Conservation (phyloP, 768 basidiomycete genomes). For the Pholiota conissans region DNA sequence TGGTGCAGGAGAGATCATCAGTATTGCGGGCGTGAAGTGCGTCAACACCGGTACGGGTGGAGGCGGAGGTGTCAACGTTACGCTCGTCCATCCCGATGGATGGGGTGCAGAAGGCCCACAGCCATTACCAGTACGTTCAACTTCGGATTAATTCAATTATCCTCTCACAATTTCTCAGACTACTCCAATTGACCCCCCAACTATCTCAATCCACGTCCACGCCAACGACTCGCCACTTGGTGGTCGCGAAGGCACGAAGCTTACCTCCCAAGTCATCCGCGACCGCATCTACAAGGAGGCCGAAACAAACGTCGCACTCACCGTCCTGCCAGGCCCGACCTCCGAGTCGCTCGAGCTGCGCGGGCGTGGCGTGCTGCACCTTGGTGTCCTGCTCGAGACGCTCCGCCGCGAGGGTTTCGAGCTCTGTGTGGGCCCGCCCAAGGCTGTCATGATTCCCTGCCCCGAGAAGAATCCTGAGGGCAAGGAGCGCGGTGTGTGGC, state of each 20-base stretch:
- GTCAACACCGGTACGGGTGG: constrained; percentile 10
- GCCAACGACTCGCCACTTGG: constrained; percentile 50
- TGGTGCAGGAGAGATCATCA: constrained; percentile 50
- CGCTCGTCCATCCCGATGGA: constrained; percentile 42
- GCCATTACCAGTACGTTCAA: constrained; percentile 35
- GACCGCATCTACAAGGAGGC: constrained; percentile 51
- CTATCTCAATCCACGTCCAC: constrained; percentile 46
- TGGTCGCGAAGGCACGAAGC: constrained; percentile 46
- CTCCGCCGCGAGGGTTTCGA: constrained; percentile 52
- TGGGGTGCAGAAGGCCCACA: constrained; percentile 42
- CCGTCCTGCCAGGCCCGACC: constrained; percentile 48
- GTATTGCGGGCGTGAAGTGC: constrained; percentile 45
- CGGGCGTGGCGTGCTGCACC: constrained; percentile 48
- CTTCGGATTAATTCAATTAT: background rate
- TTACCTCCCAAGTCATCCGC: constrained; percentile 49
- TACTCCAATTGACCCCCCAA: constrained; percentile 52
- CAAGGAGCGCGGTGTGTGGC: constrained; percentile 28
- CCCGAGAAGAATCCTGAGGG: constrained; percentile 29
- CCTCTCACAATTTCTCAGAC: constrained; percentile 26
- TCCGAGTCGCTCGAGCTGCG: constrained; percentile 50
- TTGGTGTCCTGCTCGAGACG: constrained; percentile 51
- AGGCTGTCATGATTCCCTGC: constrained; percentile 47
- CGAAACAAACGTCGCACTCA: constrained; percentile 51
- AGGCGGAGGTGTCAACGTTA: constrained; percentile 46
- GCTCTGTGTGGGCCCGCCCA: constrained; percentile 46